phyloP scores from a whole-genome alignment of 129 eudicot species.

The Chrysanthemum seticuspe region DNA sequence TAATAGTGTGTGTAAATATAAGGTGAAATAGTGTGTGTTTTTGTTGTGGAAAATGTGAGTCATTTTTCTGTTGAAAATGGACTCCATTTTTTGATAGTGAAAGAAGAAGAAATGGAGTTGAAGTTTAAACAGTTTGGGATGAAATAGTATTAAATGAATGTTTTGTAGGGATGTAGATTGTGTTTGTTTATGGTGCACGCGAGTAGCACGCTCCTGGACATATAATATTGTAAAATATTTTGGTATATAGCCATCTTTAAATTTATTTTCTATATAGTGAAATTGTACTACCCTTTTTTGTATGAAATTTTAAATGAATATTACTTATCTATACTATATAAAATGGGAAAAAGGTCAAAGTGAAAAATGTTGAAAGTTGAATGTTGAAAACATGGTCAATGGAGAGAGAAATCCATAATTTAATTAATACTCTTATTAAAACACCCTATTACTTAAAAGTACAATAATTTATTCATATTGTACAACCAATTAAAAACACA shows the following conservation, averaged over 20 bases:
- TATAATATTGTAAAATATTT: neutral
- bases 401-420: too few species aligned
- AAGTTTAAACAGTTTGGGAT: constrained; percentile 19
- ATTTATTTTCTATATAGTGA: neutral
- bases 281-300: neutral
- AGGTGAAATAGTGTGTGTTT: neutral
- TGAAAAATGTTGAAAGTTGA: too few species aligned
- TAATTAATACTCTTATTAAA: too few species aligned
- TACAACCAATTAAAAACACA: too few species aligned
- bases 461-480: too few species aligned
- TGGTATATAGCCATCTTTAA: neutral
- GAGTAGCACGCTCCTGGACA: constrained; percentile 18
- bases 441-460: too few species aligned
- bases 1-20: constrained; percentile 10
- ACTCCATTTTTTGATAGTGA: constrained; percentile 17
- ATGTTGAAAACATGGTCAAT: too few species aligned
- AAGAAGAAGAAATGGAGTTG: neutral
- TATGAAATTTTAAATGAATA: too few species aligned
- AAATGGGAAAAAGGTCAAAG: too few species aligned
- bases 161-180: constrained; percentile 34
- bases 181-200: constrained; percentile 28
- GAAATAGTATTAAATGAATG: constrained; percentile 21
- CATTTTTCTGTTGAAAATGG: constrained; percentile 13
- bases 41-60: constrained; percentile 14
- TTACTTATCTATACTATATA: too few species aligned